These are phyloP conservation scores for Exobasidium rhododendri DNA, from an alignment of 1,284 basidiomycete genomes.

Conservation along the genomic window DNA sequence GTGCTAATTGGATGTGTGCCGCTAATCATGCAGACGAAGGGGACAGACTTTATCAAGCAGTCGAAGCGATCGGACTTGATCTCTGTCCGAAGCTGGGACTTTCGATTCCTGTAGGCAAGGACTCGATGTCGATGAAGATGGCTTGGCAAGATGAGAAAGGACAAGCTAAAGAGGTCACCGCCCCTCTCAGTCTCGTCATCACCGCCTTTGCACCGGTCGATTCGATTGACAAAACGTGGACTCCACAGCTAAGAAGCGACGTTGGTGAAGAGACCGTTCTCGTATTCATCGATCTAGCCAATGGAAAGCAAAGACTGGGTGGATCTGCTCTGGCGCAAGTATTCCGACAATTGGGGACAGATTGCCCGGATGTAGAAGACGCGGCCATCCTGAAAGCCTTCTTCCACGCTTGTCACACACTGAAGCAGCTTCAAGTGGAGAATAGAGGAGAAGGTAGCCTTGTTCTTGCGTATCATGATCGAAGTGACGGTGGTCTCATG, in stretches of 20 bases:
- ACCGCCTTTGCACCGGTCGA: constrained; percentile 89
- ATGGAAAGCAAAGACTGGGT: constrained; percentile 78
- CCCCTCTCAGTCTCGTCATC: constrained; percentile 86
- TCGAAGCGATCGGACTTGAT: constrained; percentile 86
- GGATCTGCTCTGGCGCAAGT: constrained; percentile 95
- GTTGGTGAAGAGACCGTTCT: constrained; percentile 64
- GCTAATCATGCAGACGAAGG: constrained; percentile 88
- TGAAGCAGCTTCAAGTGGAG: constrained; percentile 60
- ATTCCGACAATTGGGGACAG: constrained; percentile 85
- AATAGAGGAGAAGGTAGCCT: constrained; percentile 61
- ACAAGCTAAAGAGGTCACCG: constrained; percentile 71
- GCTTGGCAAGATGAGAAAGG: constrained; percentile 66
- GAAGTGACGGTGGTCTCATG: constrained; percentile 93
- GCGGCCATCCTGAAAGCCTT: constrained; percentile 74
- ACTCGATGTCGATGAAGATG: constrained; percentile 99
- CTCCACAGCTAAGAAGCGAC: constrained; percentile 73
- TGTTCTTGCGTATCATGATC: constrained; percentile 93
- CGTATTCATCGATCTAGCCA: constrained; percentile 84
- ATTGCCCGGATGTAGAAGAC: constrained; percentile 83
- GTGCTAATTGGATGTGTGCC: constrained; percentile 99
- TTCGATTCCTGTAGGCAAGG: constrained; percentile 95
- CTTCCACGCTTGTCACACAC: constrained; percentile 70
- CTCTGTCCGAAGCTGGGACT: constrained; percentile 91
- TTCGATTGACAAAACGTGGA: constrained; percentile 81
- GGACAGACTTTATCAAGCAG: constrained; percentile 84